Percentiles rank a stretch among this genome's conserved stretches.
Conservation (phyloP, 192 early-diverging fungal species). For the Umbelopsis ramanniana region DNA sequence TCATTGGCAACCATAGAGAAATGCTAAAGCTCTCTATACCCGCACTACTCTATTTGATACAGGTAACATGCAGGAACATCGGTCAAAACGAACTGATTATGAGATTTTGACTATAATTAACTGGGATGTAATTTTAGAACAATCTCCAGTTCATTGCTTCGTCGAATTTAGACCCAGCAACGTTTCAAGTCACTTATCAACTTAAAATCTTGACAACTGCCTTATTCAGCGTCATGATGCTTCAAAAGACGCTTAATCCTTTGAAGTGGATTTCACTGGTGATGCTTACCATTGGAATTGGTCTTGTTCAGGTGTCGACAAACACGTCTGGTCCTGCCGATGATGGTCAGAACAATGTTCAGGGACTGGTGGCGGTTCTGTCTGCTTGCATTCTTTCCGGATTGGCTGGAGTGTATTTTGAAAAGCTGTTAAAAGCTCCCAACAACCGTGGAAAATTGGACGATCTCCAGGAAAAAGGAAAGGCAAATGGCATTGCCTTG, state of each 20-base stretch:
- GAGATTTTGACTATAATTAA: no score
- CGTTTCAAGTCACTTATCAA: slow-evolving; percentile 97
- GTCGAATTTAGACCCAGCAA: slow-evolving; percentile 86
- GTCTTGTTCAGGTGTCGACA: slow-evolving; percentile 78
- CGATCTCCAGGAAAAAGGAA: slow-evolving; percentile 8
- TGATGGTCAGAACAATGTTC: slow-evolving; percentile 46
- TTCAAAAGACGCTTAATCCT: slow-evolving; percentile 64
- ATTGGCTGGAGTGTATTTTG: slow-evolving; percentile 96
- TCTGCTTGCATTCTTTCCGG: slow-evolving; percentile 89
- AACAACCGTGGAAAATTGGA: background rate
- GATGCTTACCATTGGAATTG: slow-evolving; percentile 84
- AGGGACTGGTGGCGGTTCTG: slow-evolving; percentile 80
- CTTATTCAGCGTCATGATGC: slow-evolving; percentile 83
- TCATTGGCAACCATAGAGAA: slow-evolving; percentile 67
- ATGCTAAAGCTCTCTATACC: slow-evolving; percentile 81
- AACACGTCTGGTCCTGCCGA: slow-evolving; percentile 29
- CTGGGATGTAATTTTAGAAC: slow-evolving; percentile 53
- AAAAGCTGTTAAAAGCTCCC: slow-evolving; percentile 91
- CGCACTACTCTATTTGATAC: slow-evolving; percentile 88
- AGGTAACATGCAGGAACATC: slow-evolving; percentile 39
- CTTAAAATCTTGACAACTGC: slow-evolving; percentile 97
- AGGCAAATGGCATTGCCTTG: background rate
- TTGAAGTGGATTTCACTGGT: slow-evolving; percentile 84
- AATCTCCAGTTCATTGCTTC: slow-evolving; percentile 95
- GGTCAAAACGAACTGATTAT: no score